Percentiles rank a stretch among this genome's conserved stretches.
These are phyloP conservation scores for Paxillus involutus DNA, from an alignment of 768 basidiomycete genomes.

Conservation along the genomic window DNA sequence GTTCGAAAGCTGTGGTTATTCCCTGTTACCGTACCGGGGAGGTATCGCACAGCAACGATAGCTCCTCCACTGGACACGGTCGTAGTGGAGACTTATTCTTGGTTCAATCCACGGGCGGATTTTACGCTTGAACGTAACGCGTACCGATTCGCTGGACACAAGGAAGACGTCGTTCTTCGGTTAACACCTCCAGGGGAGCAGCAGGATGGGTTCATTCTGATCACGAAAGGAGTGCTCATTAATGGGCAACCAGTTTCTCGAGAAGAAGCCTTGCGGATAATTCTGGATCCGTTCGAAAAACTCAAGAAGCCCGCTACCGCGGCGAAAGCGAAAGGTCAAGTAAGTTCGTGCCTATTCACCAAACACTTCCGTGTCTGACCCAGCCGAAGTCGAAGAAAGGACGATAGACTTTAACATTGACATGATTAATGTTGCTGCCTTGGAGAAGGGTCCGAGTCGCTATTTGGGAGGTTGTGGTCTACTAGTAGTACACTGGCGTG, in stretches of 20 bases:
- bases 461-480: no score
- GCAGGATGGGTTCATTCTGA: slow-evolving; percentile 20
- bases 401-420: background rate
- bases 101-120: slow-evolving; percentile 16
- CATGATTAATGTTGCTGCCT: background rate
- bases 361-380: slow-evolving; percentile 5
- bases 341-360: slow-evolving; percentile 7
- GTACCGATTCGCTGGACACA: slow-evolving; percentile 19
- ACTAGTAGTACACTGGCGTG: no score
- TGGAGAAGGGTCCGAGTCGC: background rate
- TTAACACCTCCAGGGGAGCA: slow-evolving; percentile 10
- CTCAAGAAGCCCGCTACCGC: background rate
- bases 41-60: slow-evolving; percentile 15
- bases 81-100: slow-evolving; percentile 24
- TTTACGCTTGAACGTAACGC: slow-evolving; percentile 26
- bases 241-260: slow-evolving; percentile 23
- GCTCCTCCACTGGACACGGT: slow-evolving; percentile 25
- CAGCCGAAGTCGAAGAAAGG: slow-evolving; percentile 15
- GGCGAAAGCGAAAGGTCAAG: slow-evolving; percentile 15
- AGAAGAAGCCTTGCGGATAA: slow-evolving; percentile 17
- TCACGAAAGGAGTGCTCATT: slow-evolving; percentile 24
- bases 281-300: slow-evolving; percentile 19
- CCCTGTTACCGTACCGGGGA: slow-evolving; percentile 24
- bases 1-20: slow-evolving; percentile 33
- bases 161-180: slow-evolving; percentile 20